Evolutionary conservation across 352 stramenopile genomes (phyloP).

Genomic region (Blastocystis sp.): DNA sequence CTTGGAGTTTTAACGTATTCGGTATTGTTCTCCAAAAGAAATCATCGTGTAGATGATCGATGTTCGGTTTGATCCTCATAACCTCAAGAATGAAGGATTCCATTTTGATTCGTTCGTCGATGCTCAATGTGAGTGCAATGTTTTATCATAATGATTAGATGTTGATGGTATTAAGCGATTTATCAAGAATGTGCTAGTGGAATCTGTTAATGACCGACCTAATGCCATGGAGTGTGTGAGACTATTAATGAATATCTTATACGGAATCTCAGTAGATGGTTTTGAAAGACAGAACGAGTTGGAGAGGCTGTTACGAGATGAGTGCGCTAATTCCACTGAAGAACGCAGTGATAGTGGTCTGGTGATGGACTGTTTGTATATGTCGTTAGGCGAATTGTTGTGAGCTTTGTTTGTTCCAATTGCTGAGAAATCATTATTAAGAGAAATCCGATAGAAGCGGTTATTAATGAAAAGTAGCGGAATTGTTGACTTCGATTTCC

Average conservation of each 20-base stretch:
- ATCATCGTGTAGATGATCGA: slow-evolving; percentile 5
- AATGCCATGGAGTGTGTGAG: not conserved
- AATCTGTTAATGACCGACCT: not conserved
- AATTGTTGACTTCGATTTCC: not conserved
- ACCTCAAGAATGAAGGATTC: not conserved
- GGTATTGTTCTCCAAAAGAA: not conserved
- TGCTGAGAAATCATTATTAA: slow-evolving; percentile 25
- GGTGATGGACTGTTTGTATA: slow-evolving; percentile 14
- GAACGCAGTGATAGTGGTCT: not conserved
- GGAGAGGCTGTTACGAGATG: not conserved
- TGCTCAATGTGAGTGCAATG: not conserved
- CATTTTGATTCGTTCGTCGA: not conserved
- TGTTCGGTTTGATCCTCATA: not conserved
- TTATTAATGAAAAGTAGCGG: not conserved
- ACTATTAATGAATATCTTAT: slow-evolving; percentile 8
- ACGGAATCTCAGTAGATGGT: not conserved
- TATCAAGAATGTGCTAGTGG: not conserved
- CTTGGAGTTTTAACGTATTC: slow-evolving; percentile 29
- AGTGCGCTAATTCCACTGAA: not conserved
- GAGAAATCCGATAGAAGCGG: not conserved
- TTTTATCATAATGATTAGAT: not conserved
- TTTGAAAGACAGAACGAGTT: not conserved
- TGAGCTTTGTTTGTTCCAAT: not conserved
- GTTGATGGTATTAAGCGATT: not conserved
- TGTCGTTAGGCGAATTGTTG: slow-evolving; percentile 2